Conservation (phyloP, 225 moss, liverwort and hornwort genomes). For the Pleurozium schreberi region DNA sequence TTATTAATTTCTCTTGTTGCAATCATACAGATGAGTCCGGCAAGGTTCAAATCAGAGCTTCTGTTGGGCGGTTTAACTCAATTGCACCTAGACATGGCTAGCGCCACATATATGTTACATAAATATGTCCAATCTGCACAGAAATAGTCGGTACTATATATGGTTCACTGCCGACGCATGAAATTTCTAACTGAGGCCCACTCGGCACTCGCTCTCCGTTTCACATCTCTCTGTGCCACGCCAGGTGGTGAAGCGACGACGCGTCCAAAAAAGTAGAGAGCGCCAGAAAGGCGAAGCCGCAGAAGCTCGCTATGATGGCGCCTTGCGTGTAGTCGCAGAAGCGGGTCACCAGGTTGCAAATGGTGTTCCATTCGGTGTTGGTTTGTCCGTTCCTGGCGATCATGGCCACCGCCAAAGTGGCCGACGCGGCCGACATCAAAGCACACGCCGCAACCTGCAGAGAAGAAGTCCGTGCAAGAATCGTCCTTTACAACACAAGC, state of each 20-base stretch:
- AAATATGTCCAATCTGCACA: slow-evolving; percentile 15
- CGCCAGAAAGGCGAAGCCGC: slow-evolving; percentile 34
- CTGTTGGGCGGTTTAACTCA: neutral
- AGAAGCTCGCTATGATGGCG: slow-evolving; percentile 52
- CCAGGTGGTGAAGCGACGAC: slow-evolving; percentile 27
- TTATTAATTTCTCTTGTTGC: neutral
- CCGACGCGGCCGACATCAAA: slow-evolving; percentile 48
- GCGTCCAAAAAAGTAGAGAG: slow-evolving; percentile 24
- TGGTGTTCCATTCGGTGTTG: slow-evolving; percentile 13
- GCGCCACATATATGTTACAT: neutral
- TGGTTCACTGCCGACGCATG: neutral
- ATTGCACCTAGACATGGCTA: neutral
- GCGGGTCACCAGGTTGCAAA: slow-evolving; percentile 24
- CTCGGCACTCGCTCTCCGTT: neutral
- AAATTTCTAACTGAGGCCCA: neutral
- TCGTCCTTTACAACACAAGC: neutral
- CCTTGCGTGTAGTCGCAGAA: slow-evolving; percentile 56
- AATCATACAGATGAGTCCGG: neutral
- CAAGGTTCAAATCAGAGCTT: neutral
- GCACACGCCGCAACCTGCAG: slow-evolving; percentile 33
- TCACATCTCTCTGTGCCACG: neutral
- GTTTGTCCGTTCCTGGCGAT: slow-evolving; percentile 41
- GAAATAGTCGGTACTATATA: neutral
- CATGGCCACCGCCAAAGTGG: slow-evolving; percentile 45
- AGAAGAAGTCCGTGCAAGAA: neutral